These are phyloP conservation scores for Diplodia mutila DNA, from an alignment of 2,329 filamentous ascomycete species.

Conservation along the genomic window DNA sequence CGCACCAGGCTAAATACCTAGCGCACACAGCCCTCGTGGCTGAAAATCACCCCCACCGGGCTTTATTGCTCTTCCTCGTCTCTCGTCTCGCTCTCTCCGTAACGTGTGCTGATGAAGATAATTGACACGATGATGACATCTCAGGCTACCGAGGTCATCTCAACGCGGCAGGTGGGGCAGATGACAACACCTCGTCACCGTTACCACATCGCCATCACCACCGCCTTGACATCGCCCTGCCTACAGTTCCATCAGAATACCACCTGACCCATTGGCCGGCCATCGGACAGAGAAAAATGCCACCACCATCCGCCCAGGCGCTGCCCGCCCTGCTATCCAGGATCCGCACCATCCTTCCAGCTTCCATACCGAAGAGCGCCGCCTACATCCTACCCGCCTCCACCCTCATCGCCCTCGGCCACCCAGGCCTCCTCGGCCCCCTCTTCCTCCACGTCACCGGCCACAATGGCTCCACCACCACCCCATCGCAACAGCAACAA, in stretches of 20 bases:
- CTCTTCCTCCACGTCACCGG: conserved; percentile 15
- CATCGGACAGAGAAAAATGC: neutral
- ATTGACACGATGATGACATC: neutral
- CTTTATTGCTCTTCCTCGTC: neutral
- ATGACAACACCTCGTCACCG: neutral
- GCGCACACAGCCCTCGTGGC: neutral
- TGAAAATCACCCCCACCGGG: neutral
- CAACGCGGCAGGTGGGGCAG: neutral
- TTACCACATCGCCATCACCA: neutral
- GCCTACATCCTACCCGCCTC: conserved; percentile 15
- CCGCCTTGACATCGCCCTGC: neutral
- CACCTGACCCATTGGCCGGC: too few species aligned
- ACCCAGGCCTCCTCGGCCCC: conserved; percentile 19
- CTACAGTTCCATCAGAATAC: too few species aligned
- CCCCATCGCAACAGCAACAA: neutral
- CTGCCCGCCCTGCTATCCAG: conserved; percentile 16
- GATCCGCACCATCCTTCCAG: neutral
- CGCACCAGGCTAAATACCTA: neutral
- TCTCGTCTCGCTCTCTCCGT: neutral
- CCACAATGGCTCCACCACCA: neutral
- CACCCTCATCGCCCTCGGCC: conserved; percentile 16
- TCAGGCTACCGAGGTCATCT: neutral
- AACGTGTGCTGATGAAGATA: neutral
- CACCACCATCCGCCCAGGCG: neutral
- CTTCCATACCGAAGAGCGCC: conserved; percentile 10